Evolutionary conservation across 495 filamentous ascomycete species (phyloP).

Genomic region (Friedmanniomyces simplex): DNA sequence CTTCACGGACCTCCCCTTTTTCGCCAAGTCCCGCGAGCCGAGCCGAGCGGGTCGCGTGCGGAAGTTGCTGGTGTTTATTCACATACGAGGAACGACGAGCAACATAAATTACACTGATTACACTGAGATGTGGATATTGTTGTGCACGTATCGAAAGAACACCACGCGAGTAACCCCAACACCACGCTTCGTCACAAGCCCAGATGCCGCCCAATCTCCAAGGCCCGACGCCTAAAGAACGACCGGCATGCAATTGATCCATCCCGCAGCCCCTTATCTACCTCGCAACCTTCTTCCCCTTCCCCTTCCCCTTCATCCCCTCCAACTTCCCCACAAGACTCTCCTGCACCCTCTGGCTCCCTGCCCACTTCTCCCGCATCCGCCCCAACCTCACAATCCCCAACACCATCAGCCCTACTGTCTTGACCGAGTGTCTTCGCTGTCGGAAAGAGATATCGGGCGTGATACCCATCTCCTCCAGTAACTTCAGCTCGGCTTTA

Average conservation of each 20-base stretch:
- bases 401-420: slow-evolving; percentile 43
- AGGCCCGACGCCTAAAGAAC: not conserved
- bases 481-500: slow-evolving; percentile 75
- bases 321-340: slow-evolving; percentile 13
- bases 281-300: not conserved
- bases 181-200: too few species aligned
- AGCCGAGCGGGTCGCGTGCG: too few species aligned
- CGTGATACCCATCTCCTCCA: slow-evolving; percentile 66
- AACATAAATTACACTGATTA: too few species aligned
- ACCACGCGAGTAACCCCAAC: not conserved
- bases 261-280: not conserved
- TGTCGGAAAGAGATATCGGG: slow-evolving; percentile 33
- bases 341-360: slow-evolving; percentile 27
- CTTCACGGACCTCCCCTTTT: too few species aligned
- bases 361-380: slow-evolving; percentile 40
- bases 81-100: too few species aligned
- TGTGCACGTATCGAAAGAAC: too few species aligned
- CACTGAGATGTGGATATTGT: too few species aligned
- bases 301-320: too few species aligned
- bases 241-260: not conserved
- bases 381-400: slow-evolving; percentile 46
- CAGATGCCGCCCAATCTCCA: not conserved
- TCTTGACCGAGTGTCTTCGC: slow-evolving; percentile 37
- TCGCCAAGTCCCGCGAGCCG: too few species aligned
- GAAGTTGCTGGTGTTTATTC: too few species aligned